Evolutionary conservation across 1,284 basidiomycete genomes (phyloP), one percentile per base, ranked within the genome.

Genomic region (Pseudozyma pruni): DNA sequence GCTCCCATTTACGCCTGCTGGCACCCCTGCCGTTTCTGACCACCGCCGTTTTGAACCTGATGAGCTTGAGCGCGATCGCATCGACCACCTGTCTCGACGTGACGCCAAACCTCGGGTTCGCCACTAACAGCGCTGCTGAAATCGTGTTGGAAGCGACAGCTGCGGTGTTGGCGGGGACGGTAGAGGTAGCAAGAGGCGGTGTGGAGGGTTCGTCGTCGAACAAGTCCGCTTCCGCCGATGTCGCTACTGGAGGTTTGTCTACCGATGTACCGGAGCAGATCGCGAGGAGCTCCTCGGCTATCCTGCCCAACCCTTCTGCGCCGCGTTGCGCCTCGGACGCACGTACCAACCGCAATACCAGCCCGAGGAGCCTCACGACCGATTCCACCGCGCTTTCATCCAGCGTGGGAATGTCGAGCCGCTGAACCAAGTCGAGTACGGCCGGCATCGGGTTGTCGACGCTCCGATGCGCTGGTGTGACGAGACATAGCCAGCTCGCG

Each of bases 201-300:
- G 62, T 59, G 0, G 56, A 43, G 1, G 62, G 62, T 23, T 54
- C 62, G 38, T 66, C 62, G 41, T 66, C 62, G 37, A 66, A 66
- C 29, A 66, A 19, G 20, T 55, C 60, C 25, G 31, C 51, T 34
- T 32, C 62, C 13, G 19, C 37, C 6, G 33, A 14, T 20, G 27
- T 23, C 2, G 23, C 39, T 10, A n/a, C 31, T 2, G 27, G 27
- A n/a, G 34, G 5, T 20, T 33, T 31, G 22, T 9, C 27, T 20
- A 32, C n/a, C 10, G 32, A 23, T 7, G 29, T 23, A 20, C 22
- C 22, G 11, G 13, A 17, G 19, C 17, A 20, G 22, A 17, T 14
- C 1, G 34, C 5, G 16, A 35, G 16, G 20, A 34, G 32, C 13
- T 10, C n/a, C n/a, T n/a, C n/a, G n/a, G n/a, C n/a, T n/a, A n/a